Evolutionary conservation across 495 filamentous ascomycete species (phyloP).

Genomic region (Pyronema domesticum): DNA sequence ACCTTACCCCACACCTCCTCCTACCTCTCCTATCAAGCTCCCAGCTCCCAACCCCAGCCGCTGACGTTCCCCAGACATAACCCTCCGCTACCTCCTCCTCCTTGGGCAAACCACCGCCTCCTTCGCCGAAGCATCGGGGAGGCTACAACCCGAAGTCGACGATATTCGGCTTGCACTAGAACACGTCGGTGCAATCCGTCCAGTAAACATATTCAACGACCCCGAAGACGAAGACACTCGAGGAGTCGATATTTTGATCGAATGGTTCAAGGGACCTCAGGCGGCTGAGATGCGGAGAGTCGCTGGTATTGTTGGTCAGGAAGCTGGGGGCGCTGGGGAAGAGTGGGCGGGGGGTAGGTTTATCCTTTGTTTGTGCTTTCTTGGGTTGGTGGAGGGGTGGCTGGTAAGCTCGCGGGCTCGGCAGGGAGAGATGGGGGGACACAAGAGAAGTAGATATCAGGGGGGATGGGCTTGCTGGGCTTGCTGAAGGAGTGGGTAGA

Average conservation of each 20-base stretch:
- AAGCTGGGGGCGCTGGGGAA: slow-evolving; percentile 5
- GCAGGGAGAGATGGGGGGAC: no score
- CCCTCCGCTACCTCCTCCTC: slow-evolving; percentile 21
- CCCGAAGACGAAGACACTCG: slow-evolving; percentile 18
- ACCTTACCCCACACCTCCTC: not conserved
- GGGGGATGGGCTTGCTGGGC: no score
- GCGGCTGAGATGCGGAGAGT: slow-evolving; percentile 22
- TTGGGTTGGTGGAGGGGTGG: not conserved
- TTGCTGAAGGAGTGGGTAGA: no score
- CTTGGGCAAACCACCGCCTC: slow-evolving; percentile 20
- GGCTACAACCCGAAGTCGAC: slow-evolving; percentile 15
- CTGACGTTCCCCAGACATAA: slow-evolving; percentile 13
- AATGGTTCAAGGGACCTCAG: slow-evolving; percentile 20
- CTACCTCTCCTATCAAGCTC: no score
- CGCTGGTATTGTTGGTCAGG: slow-evolving; percentile 9
- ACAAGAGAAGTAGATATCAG: no score
- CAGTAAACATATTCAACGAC: slow-evolving; percentile 19
- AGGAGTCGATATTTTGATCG: slow-evolving; percentile 21
- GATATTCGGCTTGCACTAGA: slow-evolving; percentile 21
- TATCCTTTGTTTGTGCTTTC: not conserved
- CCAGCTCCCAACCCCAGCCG: no score
- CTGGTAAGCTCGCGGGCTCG: not conserved
- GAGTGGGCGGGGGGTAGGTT: slow-evolving; percentile 19
- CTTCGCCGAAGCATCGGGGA: slow-evolving; percentile 17
- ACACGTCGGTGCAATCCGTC: slow-evolving; percentile 20